Conservation (phyloP, 805 yeast species). For the Nakazawaea sp. region DNA sequence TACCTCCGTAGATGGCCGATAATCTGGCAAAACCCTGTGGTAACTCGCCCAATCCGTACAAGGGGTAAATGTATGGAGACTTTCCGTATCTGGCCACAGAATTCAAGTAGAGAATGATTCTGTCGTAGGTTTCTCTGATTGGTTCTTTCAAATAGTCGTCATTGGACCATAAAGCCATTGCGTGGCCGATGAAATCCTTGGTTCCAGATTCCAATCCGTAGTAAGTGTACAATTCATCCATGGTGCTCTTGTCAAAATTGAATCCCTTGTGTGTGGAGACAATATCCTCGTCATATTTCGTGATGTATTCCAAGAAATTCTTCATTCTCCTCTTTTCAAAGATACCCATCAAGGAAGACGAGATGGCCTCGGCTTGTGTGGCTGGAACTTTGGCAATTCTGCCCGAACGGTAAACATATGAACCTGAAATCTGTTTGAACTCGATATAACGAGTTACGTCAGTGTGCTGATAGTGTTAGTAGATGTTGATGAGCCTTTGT, state of each 20-base stretch:
- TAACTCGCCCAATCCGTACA: slow-evolving; percentile 93
- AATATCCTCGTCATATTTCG: slow-evolving; percentile 73
- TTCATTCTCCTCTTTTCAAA: slow-evolving; percentile 96
- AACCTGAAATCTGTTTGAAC: slow-evolving; percentile 94
- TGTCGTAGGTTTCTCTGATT: slow-evolving; percentile 85
- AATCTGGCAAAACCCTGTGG: slow-evolving; percentile 99
- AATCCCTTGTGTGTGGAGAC: slow-evolving; percentile 78
- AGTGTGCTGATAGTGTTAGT: slow-evolving; percentile 46
- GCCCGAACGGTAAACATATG: slow-evolving; percentile 87
- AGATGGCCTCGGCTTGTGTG: slow-evolving; percentile 83
- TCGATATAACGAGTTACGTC: slow-evolving; percentile 94
- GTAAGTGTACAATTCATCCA: slow-evolving; percentile 84
- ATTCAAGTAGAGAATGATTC: slow-evolving; percentile 78
- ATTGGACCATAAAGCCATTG: slow-evolving; percentile 95
- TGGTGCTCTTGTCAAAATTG: slow-evolving; percentile 79
- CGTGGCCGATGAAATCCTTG: slow-evolving; percentile 94
- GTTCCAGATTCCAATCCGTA: slow-evolving; percentile 91
- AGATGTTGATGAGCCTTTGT: too few relatives aligned
- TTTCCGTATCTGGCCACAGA: slow-evolving; percentile 94
- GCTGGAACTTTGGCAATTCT: slow-evolving; percentile 93
- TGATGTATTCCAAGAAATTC: slow-evolving; percentile 83
- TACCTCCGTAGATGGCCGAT: slow-evolving; percentile 96
- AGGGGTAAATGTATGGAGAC: slow-evolving; percentile 92
- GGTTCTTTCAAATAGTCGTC: slow-evolving; percentile 86
- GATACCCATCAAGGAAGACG: slow-evolving; percentile 89